Evolutionary conservation across 1,284 basidiomycete genomes (phyloP), one percentile per base, ranked within the genome.

Genomic region (Pulchroboletus neoregius): DNA sequence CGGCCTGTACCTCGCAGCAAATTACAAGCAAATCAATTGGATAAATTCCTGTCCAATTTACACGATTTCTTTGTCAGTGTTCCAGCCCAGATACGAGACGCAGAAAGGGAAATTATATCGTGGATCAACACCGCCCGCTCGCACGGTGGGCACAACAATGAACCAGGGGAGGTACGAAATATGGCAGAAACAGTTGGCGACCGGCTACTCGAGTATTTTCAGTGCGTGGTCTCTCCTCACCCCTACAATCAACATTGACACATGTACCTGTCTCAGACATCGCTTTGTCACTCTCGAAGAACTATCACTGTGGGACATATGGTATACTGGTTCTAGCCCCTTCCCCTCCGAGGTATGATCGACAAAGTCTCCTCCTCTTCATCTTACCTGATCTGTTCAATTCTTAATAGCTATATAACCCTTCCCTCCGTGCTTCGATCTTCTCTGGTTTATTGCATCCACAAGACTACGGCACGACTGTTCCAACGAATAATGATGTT

Each of bases 281-380:
- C 48, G 66, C 58, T 46, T 79, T 22, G 52, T 63, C 8, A 67
- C 72, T 6, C 68, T 81, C 2, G 79, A 83, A 46, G 72, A 75
- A 13, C 55, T 67, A 2, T 59, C 67, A 11, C 65, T 88, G 13
- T 85, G 81, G 78, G 79, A 84, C 47, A 62, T 87, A 11, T 89
- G 85, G 85, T 85, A 80, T 50, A 87, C 81, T 0, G 80, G 82
- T 4, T 62, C 68, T 13, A 71, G 74, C 2, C 75, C 78, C 0
- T 83, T 85, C 51, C 82, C 86, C 4, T 72, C 74, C 6, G 82
- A 87, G 68, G 85, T 85, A 45, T 31, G 57, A 42, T 18, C 23
- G 22, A 36, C 34, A 3, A 10, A 3, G 5, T 24, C 23, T 24
- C 15, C 23, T 18, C 7, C 9, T 34, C 32, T 20, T 15, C 12